Evolutionary conservation across 768 basidiomycete species (phyloP).

Genomic region (Kwoniella europaea): DNA sequence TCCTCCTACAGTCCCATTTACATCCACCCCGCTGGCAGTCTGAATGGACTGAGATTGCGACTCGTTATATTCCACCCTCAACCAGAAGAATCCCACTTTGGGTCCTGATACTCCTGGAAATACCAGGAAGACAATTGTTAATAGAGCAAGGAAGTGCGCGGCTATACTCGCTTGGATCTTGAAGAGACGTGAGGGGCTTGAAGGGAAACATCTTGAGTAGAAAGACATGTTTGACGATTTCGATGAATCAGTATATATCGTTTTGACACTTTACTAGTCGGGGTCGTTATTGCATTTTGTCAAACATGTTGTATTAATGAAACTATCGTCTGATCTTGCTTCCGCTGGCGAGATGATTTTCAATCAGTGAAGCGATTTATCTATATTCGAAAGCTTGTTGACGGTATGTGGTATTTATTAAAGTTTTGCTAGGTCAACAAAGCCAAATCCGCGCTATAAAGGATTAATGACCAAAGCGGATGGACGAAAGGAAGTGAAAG

Average conservation of each 20-base stretch:
- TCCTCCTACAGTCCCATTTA: background rate
- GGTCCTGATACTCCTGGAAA: conserved; percentile 24
- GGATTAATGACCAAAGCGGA: too few species aligned
- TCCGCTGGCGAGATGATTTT: too few species aligned
- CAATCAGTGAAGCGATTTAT: too few species aligned
- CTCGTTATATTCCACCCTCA: conserved; percentile 12
- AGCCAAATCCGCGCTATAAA: too few species aligned
- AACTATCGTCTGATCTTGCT: too few species aligned
- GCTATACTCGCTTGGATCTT: background rate
- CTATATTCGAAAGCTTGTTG: too few species aligned
- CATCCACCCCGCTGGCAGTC: background rate
- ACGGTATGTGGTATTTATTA: too few species aligned
- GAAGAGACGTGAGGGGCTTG: background rate
- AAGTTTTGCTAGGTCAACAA: too few species aligned
- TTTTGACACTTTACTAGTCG: background rate
- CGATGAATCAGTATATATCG: background rate
- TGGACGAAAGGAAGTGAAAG: too few species aligned
- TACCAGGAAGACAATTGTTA: conserved; percentile 25
- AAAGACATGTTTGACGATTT: background rate
- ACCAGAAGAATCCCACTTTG: conserved; percentile 20
- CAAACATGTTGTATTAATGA: too few species aligned
- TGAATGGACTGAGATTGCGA: background rate
- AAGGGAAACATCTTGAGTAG: background rate
- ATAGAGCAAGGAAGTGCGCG: conserved; percentile 11
- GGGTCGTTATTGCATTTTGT: too few species aligned